Percentiles rank a stretch among this genome's conserved stretches.
Evolutionary conservation across 768 basidiomycete genomes (phyloP).

Genomic region (Suillus sp.): DNA sequence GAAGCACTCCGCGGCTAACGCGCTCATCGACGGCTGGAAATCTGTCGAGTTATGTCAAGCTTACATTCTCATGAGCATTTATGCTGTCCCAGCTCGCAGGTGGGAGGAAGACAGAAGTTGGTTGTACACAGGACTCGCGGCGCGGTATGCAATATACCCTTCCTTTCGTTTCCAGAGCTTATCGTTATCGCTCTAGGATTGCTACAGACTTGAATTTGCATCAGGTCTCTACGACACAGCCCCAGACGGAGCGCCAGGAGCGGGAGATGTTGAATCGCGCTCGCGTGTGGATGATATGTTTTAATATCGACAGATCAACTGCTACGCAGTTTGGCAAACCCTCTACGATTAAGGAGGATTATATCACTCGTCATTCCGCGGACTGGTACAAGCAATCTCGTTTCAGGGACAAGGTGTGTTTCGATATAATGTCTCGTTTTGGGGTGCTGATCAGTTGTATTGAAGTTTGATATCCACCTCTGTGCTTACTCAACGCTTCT

Average conservation of each 20-base stretch:
- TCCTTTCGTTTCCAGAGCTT: background rate
- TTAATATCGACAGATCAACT: slow-evolving; percentile 84
- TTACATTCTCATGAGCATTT: slow-evolving; percentile 85
- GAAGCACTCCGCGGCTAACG: slow-evolving; percentile 78
- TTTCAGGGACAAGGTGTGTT: slow-evolving; percentile 57
- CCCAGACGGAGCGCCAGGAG: slow-evolving; percentile 73
- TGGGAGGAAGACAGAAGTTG: slow-evolving; percentile 94
- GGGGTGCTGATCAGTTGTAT: background rate
- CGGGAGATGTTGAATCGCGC: slow-evolving; percentile 84
- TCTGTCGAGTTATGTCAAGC: slow-evolving; percentile 90
- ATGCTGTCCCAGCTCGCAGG: slow-evolving; percentile 73
- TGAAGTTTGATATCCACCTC: slow-evolving; percentile 73
- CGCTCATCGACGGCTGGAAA: slow-evolving; percentile 79
- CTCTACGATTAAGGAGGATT: slow-evolving; percentile 85
- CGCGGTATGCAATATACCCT: slow-evolving; percentile 49
- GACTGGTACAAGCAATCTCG: slow-evolving; percentile 77
- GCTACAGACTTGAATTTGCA: slow-evolving; percentile 91
- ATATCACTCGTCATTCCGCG: slow-evolving; percentile 66
- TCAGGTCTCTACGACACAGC: slow-evolving; percentile 58
- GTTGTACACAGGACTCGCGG: slow-evolving; percentile 86
- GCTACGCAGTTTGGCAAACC: slow-evolving; percentile 91
- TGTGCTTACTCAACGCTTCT: slow-evolving; percentile 73
- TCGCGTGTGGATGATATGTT: slow-evolving; percentile 90
- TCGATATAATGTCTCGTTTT: background rate
- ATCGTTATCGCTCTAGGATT: slow-evolving; percentile 46